A percentile compares a stretch with the other conserved stretches of the same genome.
Conservation (phyloP, 2,329 filamentous ascomycete genomes). For the Xylaria arbuscula region DNA sequence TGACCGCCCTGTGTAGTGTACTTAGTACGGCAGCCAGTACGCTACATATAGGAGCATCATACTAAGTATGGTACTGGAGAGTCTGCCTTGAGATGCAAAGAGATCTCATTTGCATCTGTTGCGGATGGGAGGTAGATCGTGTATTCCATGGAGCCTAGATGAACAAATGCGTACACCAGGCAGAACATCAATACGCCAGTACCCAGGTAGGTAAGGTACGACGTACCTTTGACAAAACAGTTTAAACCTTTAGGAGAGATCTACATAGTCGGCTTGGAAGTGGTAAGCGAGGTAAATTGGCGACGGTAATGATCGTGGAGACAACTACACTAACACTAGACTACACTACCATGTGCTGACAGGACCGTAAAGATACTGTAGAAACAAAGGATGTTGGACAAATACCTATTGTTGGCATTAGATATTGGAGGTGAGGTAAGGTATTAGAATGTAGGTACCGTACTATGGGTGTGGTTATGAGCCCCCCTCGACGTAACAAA, state of each 20-base stretch:
- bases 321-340: not conserved
- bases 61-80: not conserved
- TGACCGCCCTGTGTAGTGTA: not conserved
- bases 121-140: too few species aligned
- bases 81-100: not conserved
- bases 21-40: too few species aligned
- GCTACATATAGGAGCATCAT: too few species aligned
- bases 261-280: constrained; percentile 19
- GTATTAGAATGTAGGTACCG: not conserved
- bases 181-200: not conserved
- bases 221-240: constrained; percentile 32
- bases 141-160: not conserved
- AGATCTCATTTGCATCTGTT: not conserved
- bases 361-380: constrained; percentile 26
- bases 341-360: not conserved
- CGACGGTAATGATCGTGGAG: not conserved
- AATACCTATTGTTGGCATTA: not conserved
- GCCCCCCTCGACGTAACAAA: constrained; percentile 36
- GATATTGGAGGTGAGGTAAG: not conserved
- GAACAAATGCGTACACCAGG: not conserved
- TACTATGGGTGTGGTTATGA: constrained; percentile 12
- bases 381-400: not conserved
- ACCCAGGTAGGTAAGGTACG: constrained; percentile 16
- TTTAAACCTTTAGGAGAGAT: constrained; percentile 24
- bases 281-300: constrained; percentile 15